These are phyloP conservation scores for Verticillium alfalfae DNA, from an alignment of 2,329 filamentous ascomycete genomes.

Conservation along the genomic window DNA sequence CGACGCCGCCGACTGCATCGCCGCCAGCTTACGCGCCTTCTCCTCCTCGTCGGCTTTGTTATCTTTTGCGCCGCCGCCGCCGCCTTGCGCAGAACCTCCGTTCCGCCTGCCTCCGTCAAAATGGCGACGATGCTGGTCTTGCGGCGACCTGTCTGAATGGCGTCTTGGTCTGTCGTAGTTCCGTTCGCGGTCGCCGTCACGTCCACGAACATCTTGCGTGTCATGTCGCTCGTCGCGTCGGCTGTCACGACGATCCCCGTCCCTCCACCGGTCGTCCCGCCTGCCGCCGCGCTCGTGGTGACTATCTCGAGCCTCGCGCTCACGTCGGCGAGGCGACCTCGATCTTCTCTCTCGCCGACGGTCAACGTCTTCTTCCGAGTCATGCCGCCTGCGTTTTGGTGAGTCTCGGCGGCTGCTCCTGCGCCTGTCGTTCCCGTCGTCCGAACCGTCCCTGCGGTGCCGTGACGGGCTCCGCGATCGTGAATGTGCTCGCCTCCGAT, in stretches of 20 bases:
- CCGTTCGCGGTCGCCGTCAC: slow-evolving; percentile 10
- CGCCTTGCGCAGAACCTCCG: slow-evolving; percentile 5
- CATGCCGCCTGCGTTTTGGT: slow-evolving; percentile 9
- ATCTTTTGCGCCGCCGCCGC: slow-evolving; percentile 13
- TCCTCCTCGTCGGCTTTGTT: slow-evolving; percentile 43
- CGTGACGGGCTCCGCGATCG: slow-evolving; percentile 35
- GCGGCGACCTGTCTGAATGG: slow-evolving; percentile 2
- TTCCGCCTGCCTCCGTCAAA: slow-evolving; percentile 13
- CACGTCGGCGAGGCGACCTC: slow-evolving; percentile 7
- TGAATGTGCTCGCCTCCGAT: slow-evolving; percentile 38
- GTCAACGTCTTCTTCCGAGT: slow-evolving; percentile 14
- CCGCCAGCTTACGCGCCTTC: slow-evolving; percentile 61
- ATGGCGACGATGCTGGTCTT: slow-evolving; percentile 10
- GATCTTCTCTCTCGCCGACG: slow-evolving; percentile 11
- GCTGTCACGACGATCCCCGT: background rate
- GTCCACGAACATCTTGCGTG: slow-evolving; percentile 7
- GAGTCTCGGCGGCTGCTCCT: slow-evolving; percentile 17
- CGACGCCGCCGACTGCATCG: slow-evolving; percentile 67
- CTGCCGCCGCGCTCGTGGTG: slow-evolving; percentile 4
- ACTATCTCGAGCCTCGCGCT: slow-evolving; percentile 3
- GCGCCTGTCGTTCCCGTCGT: slow-evolving; percentile 18
- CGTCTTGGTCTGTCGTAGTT: slow-evolving; percentile 7
- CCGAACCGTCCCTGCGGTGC: slow-evolving; percentile 19
- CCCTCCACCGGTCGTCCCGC: background rate
- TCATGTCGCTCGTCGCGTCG: slow-evolving; percentile 21